These are phyloP conservation scores for Ganoderma lingzhi DNA, from an alignment of 1,284 basidiomycete genomes.

Conservation along the genomic window DNA sequence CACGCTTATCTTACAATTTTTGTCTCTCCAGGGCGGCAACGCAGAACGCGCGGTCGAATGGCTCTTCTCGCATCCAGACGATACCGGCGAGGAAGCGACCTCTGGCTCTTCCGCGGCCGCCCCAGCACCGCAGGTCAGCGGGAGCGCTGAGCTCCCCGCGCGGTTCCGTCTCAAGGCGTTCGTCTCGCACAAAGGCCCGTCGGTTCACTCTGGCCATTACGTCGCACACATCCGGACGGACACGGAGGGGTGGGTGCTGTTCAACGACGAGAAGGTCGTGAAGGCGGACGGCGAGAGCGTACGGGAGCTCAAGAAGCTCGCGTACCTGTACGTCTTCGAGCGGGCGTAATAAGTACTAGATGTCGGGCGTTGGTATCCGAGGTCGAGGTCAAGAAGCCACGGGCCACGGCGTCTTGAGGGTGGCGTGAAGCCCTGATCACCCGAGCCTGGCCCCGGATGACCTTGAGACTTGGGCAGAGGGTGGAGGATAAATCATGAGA, in stretches of 20 bases:
- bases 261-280: constrained; percentile 97
- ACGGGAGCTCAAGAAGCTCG: constrained; percentile 75
- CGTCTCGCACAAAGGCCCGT: constrained; percentile 97
- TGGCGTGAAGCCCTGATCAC: background rate
- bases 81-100: constrained; percentile 72
- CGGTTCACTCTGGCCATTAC: constrained; percentile 95
- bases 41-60: constrained; percentile 93
- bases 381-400: background rate
- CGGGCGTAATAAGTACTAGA: constrained; percentile 45
- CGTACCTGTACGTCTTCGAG: constrained; percentile 92
- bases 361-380: background rate
- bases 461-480: constrained; percentile 23
- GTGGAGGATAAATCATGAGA: background rate
- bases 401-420: background rate
- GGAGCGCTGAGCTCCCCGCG: constrained; percentile 75
- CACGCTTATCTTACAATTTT: constrained; percentile 3
- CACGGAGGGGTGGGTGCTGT: constrained; percentile 79
- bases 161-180: constrained; percentile 89
- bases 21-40: constrained; percentile 64
- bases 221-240: constrained; percentile 78
- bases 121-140: constrained; percentile 45
- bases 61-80: constrained; percentile 96
- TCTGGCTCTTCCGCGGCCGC: constrained; percentile 35
- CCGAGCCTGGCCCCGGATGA: too few relatives aligned
- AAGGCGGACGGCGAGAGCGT: constrained; percentile 83